Base-by-base conservation (phyloP, 371 early-diverging fungal genomes). In the Thermomucor indicae-seudaticae region DNA sequence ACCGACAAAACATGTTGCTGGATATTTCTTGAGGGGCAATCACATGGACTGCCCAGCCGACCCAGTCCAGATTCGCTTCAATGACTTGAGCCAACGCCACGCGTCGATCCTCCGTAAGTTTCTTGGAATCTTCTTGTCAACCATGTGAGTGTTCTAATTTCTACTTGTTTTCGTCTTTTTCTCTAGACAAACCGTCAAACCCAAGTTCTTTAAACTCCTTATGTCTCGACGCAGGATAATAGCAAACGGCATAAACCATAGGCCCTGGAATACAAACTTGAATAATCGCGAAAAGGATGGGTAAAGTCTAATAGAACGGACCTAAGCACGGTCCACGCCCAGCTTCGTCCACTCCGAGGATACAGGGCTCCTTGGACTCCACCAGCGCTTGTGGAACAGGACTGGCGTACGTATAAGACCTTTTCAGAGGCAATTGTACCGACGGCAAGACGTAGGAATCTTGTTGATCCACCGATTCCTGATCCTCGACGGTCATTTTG, bases 241-340 rank as follows among this genome's bases (percentile, higher is more conserved):
- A 95, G 47, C 90, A 84, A 8, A 86, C 72, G 1, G 91, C 91
- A 67, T 97, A 98, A 0, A 97, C 97, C 97, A 98, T 96, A 7
- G 97, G 96, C 0, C 97, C 95, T 84, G 32, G 24, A 35, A 43
- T n/a, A 43, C 22, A 8, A 6, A 19, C 4, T 28, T n/a, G 6
- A 38, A 43, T n/a, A n/a, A n/a, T n/a, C n/a, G n/a, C n/a, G n/a
- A n/a, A n/a, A n/a, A n/a, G n/a, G n/a, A n/a, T n/a, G n/a, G n/a
- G n/a, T n/a, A n/a, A n/a, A n/a, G n/a, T n/a, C n/a, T n/a, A n/a
- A n/a, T n/a, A n/a, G n/a, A n/a, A n/a, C n/a, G n/a, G 20, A 85
- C 93, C 95, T 1, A 99, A 77, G 4, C 99, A 97, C 4, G 99
- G 99, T 0, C 99, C 99, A 35, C 99, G 72, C 12, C 99, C 99